phyloP scores from a whole-genome alignment of 345 rosid species.

The Hibiscus tridactylites region DNA sequence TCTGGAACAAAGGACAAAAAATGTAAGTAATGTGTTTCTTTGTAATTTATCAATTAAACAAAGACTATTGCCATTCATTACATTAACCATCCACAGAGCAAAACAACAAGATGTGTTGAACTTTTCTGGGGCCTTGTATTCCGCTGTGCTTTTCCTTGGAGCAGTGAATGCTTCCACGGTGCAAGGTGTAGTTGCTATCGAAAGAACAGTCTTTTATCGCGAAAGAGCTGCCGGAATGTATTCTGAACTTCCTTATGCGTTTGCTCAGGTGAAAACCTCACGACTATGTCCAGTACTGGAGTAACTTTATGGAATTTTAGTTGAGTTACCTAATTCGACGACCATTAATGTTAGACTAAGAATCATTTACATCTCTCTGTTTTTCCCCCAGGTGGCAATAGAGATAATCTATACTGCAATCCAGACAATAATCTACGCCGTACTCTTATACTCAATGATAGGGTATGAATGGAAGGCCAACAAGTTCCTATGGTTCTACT shows the following conservation, averaged over 20 bases:
- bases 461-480: conserved; percentile 52
- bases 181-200: conserved; percentile 56
- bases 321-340: neutral
- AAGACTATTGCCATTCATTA: neutral
- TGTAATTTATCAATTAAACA: neutral
- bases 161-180: conserved; percentile 38
- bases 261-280: conserved; percentile 40
- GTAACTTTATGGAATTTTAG: too few species aligned
- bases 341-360: neutral
- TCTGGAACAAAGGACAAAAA: conserved; percentile 35
- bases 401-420: conserved; percentile 48
- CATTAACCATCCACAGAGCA: conserved; percentile 17
- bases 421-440: conserved; percentile 41
- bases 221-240: conserved; percentile 76
- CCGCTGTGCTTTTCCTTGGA: conserved; percentile 53
- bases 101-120: conserved; percentile 57
- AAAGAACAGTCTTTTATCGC: conserved; percentile 63
- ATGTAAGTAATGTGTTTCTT: conserved; percentile 17
- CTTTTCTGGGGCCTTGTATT: conserved; percentile 67
- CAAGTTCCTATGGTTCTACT: conserved; percentile 58
- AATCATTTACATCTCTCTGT: conserved; percentile 21
- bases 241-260: conserved; percentile 60
- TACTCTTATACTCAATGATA: conserved; percentile 71
- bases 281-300: neutral
- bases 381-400: conserved; percentile 48